A percentile compares a stretch with the other conserved stretches of the same genome.
Conservation (phyloP, 2,329 filamentous ascomycete species). For the Endoconidiophora laricicola region DNA sequence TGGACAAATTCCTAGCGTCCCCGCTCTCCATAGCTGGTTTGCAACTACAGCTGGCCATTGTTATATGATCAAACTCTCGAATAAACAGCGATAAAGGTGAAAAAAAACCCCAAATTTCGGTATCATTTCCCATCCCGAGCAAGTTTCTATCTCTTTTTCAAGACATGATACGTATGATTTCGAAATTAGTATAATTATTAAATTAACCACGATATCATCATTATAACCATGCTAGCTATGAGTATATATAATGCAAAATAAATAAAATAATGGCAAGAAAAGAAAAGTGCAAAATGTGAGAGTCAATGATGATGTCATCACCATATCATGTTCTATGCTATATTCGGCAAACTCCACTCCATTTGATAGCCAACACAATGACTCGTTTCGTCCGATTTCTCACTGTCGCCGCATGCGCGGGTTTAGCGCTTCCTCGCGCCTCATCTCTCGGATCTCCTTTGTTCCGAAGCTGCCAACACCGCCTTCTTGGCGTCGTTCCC, state of each 20-base stretch:
- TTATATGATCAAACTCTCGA: not conserved
- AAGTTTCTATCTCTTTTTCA: not conserved
- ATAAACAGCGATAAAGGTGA: too few relatives aligned
- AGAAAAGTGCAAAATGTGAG: not conserved
- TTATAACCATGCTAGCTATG: not conserved
- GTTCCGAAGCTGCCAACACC: conserved; percentile 79
- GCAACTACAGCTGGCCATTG: not conserved
- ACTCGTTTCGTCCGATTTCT: conserved; percentile 1
- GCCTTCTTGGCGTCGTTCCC: conserved; percentile 62
- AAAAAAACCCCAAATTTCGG: too few relatives aligned
- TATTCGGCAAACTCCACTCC: not conserved
- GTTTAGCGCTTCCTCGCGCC: conserved; percentile 64
- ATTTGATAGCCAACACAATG: too few relatives aligned
- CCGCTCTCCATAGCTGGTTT: not conserved
- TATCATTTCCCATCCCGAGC: too few relatives aligned
- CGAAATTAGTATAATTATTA: too few relatives aligned
- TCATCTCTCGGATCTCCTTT: conserved; percentile 76
- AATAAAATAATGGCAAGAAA: not conserved
- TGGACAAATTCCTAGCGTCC: not conserved
- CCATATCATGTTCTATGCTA: not conserved
- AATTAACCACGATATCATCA: too few relatives aligned
- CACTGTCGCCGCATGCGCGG: conserved; percentile 51
- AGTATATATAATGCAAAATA: not conserved
- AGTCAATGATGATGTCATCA: not conserved
- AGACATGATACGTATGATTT: too few relatives aligned